A percentile compares a stretch with the other conserved stretches of the same genome.
phyloP scores from a whole-genome alignment of 2,329 filamentous ascomycete species.

The Xylariaceae sp. region DNA sequence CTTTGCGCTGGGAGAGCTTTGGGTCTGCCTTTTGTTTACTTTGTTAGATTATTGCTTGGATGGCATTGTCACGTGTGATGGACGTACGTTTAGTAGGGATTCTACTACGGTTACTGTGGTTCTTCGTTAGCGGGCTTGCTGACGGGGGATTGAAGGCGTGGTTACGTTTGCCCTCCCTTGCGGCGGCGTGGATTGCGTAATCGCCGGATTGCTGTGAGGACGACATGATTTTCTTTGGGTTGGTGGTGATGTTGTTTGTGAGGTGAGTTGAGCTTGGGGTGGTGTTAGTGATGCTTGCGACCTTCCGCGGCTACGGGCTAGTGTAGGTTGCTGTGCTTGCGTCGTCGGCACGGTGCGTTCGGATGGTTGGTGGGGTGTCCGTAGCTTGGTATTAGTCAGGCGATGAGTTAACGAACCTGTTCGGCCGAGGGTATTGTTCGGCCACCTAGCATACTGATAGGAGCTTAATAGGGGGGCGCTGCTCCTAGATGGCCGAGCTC shows the following conservation, averaged over 20 bases:
- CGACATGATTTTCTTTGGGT: conserved; percentile 9
- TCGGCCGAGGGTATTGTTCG: no score
- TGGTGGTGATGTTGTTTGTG: background rate
- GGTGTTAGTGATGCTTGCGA: background rate
- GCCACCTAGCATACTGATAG: no score
- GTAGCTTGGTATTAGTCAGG: no score
- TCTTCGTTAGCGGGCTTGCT: background rate
- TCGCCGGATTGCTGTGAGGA: conserved; percentile 47
- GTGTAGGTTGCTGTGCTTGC: no score
- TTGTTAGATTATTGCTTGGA: no score
- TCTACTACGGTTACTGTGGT: conserved; percentile 64
- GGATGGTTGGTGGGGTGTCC: no score
- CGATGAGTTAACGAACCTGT: no score
- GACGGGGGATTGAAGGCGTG: background rate
- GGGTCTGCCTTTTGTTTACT: conserved; percentile 62
- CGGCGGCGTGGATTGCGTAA: conserved; percentile 83
- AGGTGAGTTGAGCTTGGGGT: background rate
- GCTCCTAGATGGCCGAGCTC: no score
- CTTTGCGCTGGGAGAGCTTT: conserved; percentile 66
- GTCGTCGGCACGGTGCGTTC: no score
- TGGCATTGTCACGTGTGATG: no score
- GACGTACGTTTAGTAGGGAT: conserved; percentile 66
- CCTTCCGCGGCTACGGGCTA: no score
- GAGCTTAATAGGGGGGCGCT: no score
- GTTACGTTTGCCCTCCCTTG: conserved; percentile 76